Evolutionary conservation across 2,329 filamentous ascomycete species (phyloP).

Genomic region (Cladobotryum protrusum): DNA sequence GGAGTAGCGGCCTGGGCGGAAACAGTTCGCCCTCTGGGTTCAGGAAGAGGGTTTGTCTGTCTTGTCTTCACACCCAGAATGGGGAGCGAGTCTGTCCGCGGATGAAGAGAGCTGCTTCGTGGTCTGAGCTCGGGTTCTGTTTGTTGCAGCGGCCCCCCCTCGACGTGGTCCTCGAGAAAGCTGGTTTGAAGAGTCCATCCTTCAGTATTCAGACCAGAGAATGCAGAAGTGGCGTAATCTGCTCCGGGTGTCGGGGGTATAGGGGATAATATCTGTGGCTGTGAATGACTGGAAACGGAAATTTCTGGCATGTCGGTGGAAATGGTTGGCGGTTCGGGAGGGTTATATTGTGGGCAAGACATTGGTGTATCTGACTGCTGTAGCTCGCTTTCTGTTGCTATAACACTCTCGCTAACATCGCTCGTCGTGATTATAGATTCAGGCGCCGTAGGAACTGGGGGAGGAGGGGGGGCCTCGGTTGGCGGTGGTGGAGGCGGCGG

Average conservation of each 20-base stretch:
- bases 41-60: conserved; percentile 28
- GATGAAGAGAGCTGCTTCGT: conserved; percentile 29
- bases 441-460: conserved; percentile 2
- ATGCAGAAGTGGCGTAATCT: neutral
- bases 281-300: neutral
- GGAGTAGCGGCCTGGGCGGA: conserved; percentile 39
- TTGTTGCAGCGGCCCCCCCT: neutral
- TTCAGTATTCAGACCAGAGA: neutral
- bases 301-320: neutral
- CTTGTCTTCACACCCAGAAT: conserved; percentile 19
- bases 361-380: conserved; percentile 5
- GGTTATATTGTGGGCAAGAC: conserved; percentile 4
- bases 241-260: neutral
- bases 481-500: neutral
- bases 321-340: conserved; percentile 6
- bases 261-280: conserved; percentile 6
- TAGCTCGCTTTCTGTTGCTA: conserved; percentile 1
- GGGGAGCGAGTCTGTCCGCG: conserved; percentile 18
- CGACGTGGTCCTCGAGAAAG: neutral
- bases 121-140: conserved; percentile 13
- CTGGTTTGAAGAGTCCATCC: neutral
- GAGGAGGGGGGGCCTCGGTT: neutral
- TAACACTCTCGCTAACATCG: neutral
- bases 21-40: conserved; percentile 38
- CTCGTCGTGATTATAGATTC: conserved; percentile 5